Conservation (phyloP, 176 grass and related monocot genomes). For the Musa itinerans region DNA sequence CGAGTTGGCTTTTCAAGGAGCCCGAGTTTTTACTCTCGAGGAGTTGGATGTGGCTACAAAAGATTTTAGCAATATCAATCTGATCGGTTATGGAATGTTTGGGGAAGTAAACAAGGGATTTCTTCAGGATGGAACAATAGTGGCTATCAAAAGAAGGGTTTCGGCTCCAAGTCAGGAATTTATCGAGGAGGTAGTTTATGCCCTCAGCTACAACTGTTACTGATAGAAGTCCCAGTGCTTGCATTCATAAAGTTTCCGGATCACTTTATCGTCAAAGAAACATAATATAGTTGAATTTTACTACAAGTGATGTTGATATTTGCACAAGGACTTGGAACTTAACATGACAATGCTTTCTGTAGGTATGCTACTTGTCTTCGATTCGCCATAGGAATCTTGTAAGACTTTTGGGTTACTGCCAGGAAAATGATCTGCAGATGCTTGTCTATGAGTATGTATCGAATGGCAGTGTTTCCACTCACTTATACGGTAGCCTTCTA, state of each 20-base stretch:
- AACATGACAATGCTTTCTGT: constrained; percentile 4
- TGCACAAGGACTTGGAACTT: not conserved
- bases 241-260: too few species aligned
- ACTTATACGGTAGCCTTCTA: constrained; percentile 68
- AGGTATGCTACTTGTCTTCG: constrained; percentile 57
- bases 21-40: constrained; percentile 49
- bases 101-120: constrained; percentile 91
- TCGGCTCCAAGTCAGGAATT: constrained; percentile 66
- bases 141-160: constrained; percentile 73
- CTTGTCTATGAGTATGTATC: constrained; percentile 88
- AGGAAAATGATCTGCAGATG: constrained; percentile 74
- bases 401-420: constrained; percentile 83
- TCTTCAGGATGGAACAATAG: constrained; percentile 69
- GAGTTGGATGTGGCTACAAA: constrained; percentile 73
- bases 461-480: constrained; percentile 66
- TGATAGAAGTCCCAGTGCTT: too few species aligned
- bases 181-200: constrained; percentile 57
- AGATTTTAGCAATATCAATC: constrained; percentile 52
- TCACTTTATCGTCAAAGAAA: too few species aligned
- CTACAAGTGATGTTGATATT: too few species aligned
- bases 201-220: not conserved
- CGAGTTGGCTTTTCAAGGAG: constrained; percentile 33
- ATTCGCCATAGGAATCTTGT: constrained; percentile 75
- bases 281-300: too few species aligned
- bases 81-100: constrained; percentile 74